Conservation (phyloP, 495 filamentous ascomycete genomes). For the Neurospora discreta region DNA sequence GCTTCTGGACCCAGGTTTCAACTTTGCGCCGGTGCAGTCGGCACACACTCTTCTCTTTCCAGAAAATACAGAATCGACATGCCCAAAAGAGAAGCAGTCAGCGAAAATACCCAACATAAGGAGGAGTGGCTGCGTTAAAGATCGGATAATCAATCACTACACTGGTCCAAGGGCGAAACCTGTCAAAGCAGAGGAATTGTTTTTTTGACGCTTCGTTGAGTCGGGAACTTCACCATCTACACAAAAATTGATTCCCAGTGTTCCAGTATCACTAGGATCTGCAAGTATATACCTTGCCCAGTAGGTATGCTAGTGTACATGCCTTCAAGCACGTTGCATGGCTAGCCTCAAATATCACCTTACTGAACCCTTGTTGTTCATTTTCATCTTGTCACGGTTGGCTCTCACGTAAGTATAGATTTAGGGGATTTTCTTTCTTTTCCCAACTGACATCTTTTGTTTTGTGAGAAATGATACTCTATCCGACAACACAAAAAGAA, state of each 20-base stretch:
- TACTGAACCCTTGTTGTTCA: not conserved
- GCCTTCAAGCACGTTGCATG: not conserved
- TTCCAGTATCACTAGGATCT: not conserved
- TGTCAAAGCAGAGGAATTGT: too few species aligned
- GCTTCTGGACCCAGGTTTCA: not conserved
- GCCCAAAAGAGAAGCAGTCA: not conserved
- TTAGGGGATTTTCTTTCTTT: not conserved
- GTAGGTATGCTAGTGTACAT: not conserved
- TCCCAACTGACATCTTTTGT: not conserved
- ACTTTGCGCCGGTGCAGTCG: not conserved
- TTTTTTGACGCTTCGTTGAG: not conserved
- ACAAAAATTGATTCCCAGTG: not conserved
- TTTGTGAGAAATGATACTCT: not conserved
- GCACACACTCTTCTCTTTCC: not conserved
- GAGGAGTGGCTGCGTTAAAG: not conserved
- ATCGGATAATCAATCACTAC: not conserved
- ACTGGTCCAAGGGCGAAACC: not conserved
- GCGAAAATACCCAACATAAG: not conserved
- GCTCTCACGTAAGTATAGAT: not conserved
- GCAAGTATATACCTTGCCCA: not conserved
- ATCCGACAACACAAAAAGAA: not conserved
- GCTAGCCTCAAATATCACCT: not conserved
- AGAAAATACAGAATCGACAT: not conserved
- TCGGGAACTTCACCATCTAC: not conserved
- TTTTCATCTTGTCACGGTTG: not conserved